Evolutionary conservation across 345 rosid species (phyloP).

Genomic region (Excoecaria agallocha): DNA sequence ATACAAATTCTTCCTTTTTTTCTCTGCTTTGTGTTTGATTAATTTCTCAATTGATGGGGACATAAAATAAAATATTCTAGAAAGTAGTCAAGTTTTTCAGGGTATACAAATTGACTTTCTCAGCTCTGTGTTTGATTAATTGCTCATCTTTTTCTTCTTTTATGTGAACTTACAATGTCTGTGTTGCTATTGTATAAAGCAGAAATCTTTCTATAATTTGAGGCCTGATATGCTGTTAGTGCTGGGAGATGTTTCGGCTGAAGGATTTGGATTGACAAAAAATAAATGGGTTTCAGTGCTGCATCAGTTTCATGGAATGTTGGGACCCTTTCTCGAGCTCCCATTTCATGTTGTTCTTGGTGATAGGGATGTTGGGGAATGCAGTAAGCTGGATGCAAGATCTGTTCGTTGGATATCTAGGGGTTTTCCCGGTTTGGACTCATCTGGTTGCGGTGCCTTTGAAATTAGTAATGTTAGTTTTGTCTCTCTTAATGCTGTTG

Average conservation of each 20-base stretch:
- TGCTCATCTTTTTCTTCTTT: too few species aligned
- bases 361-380: slow-evolving; percentile 58
- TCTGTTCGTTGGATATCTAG: slow-evolving; percentile 47
- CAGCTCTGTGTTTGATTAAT: too few species aligned
- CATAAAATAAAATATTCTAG: too few species aligned
- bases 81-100: too few species aligned
- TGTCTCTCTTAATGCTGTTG: slow-evolving; percentile 57
- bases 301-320: slow-evolving; percentile 38
- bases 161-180: too few species aligned
- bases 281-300: slow-evolving; percentile 48
- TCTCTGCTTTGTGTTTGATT: not conserved
- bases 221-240: slow-evolving; percentile 66
- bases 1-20: not conserved
- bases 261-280: slow-evolving; percentile 39
- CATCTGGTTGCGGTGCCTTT: slow-evolving; percentile 58
- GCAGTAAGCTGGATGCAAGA: slow-evolving; percentile 36
- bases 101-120: too few species aligned
- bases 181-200: slow-evolving; percentile 9
- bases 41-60: not conserved
- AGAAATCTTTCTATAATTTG: slow-evolving; percentile 56
- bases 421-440: slow-evolving; percentile 56
- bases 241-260: slow-evolving; percentile 58
- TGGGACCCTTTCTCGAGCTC: slow-evolving; percentile 47
- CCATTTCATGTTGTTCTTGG: slow-evolving; percentile 61
- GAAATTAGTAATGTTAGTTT: slow-evolving; percentile 56